Evolutionary conservation across 768 basidiomycete genomes (phyloP), one percentile per base, ranked within the genome.

Genomic region (Chalciporus pseudorubinellus): DNA sequence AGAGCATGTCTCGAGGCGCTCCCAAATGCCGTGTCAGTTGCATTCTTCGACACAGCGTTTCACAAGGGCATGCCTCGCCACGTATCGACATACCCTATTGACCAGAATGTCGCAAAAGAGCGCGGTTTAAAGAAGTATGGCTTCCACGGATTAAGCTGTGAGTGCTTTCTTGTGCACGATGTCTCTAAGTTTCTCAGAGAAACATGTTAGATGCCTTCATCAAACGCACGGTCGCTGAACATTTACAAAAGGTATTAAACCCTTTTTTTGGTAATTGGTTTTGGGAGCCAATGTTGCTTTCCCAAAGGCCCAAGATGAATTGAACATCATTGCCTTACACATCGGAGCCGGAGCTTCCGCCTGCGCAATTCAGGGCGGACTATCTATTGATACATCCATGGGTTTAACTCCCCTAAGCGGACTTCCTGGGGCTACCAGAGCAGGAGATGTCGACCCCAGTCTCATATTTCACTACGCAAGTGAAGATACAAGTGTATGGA

Each of bases 311-410:
- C 61, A 73, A 18, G 60, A 73, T 12, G 60, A 80, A 10, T 71
- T 86, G 41, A 92, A 86, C 64, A 76, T 95, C 45, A 91, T 95
- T 51, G 76, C 91, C 14, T 75, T 92, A 26, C 94, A 95, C 67
- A 81, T 95, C 49, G 93, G 93, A 5, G 90, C 89, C n/a, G 94
- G 94, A 13, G 93, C 92, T 0, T 91, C 87, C 13, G 82, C 79
- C 13, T 93, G 91, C 66, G 83, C 83, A 16, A 85, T 95, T 65
- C 75, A 77, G 44, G 63, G 74, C 34, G 94, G 94, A 19, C 71
- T 78, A 52, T 90, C 88, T 19, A 75, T 86, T 56, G 91, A 95
- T 68, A 95, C 92, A 1, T 85, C 82, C 33, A 97, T 97, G 94
- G 93, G 92, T 3, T 78, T 97, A 33, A 94, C 94, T 1, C 93